Conservation (phyloP, 345 rosid genomes). For the Alliaria petiolata region DNA sequence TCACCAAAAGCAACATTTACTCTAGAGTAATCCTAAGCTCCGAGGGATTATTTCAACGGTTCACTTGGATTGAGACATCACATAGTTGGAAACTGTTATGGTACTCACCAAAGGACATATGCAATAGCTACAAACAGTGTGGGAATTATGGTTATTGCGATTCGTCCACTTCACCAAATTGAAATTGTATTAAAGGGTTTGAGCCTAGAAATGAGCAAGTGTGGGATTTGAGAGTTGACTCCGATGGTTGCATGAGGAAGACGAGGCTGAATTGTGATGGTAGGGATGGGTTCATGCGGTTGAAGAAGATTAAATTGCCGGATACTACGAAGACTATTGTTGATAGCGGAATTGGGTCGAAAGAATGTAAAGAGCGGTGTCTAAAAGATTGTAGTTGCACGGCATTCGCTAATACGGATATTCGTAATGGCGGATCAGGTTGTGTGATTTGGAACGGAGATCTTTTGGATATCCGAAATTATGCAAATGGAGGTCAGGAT, state of each 20-base stretch:
- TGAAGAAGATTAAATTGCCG: background rate
- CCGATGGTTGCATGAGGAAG: conserved; percentile 54
- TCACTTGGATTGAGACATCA: conserved; percentile 42
- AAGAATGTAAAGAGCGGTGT: background rate
- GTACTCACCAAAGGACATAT: conserved; percentile 72
- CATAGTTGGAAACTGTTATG: conserved; percentile 55
- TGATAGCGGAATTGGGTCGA: background rate
- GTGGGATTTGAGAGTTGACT: conserved; percentile 46
- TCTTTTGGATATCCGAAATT: background rate
- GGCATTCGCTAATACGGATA: background rate
- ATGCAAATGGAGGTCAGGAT: background rate
- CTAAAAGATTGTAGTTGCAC: background rate
- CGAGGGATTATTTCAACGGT: conserved; percentile 35
- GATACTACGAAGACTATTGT: background rate
- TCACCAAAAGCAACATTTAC: conserved; percentile 21
- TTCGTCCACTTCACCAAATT: conserved; percentile 47
- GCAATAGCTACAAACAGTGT: conserved; percentile 50
- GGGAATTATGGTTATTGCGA: conserved; percentile 66
- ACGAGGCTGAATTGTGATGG: conserved; percentile 34
- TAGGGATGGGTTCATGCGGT: background rate
- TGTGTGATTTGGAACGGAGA: background rate
- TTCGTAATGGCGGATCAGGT: background rate
- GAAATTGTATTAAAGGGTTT: conserved; percentile 56
- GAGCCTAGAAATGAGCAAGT: conserved; percentile 39
- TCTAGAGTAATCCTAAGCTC: conserved; percentile 45